Percentiles rank a stretch among this genome's conserved stretches.
Conservation (phyloP, 306 rosid genomes). For the Sicyos edulis region DNA sequence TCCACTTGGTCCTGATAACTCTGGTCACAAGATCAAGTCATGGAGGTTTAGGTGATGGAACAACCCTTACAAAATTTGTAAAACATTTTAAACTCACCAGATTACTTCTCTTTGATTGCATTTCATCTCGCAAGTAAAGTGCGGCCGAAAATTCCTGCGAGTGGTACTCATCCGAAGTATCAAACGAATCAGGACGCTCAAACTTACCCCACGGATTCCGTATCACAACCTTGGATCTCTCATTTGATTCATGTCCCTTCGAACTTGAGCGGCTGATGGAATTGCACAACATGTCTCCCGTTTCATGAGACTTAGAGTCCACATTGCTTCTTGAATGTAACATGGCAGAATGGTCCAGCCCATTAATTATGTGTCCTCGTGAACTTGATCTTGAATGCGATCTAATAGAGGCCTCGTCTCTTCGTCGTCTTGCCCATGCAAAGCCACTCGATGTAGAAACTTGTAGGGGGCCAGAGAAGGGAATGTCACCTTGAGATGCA, state of each 20-base stretch:
- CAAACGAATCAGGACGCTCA: slow-evolving; percentile 90
- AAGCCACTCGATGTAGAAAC: slow-evolving; percentile 96
- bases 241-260: slow-evolving; percentile 52
- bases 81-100: slow-evolving; percentile 46
- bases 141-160: slow-evolving; percentile 74
- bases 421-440: slow-evolving; percentile 94
- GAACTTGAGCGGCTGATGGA: slow-evolving; percentile 37
- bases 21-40: slow-evolving; percentile 37
- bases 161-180: slow-evolving; percentile 85
- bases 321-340: slow-evolving; percentile 43
- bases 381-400: slow-evolving; percentile 74
- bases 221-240: slow-evolving; percentile 58
- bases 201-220: slow-evolving; percentile 83
- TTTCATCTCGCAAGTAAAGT: slow-evolving; percentile 62
- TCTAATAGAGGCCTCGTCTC: slow-evolving; percentile 53
- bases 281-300: slow-evolving; percentile 31
- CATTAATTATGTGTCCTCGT: slow-evolving; percentile 58
- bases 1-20: slow-evolving; percentile 71
- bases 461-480: slow-evolving; percentile 77
- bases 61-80: background rate
- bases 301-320: slow-evolving; percentile 43
- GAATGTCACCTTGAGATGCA: slow-evolving; percentile 84
- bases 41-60: background rate
- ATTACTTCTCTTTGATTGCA: slow-evolving; percentile 62
- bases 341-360: slow-evolving; percentile 42